Conservation (phyloP, 2,329 filamentous ascomycete species). For the Fusarium fujikuroi region DNA sequence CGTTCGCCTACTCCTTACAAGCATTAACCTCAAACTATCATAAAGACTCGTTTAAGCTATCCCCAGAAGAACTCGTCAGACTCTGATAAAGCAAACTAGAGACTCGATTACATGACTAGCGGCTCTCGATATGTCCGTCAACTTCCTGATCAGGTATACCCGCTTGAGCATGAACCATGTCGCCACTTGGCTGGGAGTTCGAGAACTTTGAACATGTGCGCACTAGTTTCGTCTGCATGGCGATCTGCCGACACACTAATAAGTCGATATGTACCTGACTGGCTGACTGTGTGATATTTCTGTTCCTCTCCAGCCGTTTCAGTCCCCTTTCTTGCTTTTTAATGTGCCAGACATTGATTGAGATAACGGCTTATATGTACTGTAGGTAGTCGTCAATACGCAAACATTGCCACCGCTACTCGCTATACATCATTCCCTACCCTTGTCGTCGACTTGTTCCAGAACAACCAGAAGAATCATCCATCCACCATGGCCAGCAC, state of each 20-base stretch:
- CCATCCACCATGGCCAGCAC: conserved; percentile 15
- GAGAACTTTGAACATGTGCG: conserved; percentile 11
- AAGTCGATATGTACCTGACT: conserved; percentile 2
- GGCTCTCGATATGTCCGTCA: conserved; percentile 24
- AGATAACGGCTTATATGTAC: conserved; percentile 1
- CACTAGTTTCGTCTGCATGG: conserved; percentile 23
- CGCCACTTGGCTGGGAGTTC: conserved; percentile 26
- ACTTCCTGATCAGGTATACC: conserved; percentile 33
- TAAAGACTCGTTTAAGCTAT: conserved; percentile 13
- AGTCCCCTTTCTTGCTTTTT: neutral
- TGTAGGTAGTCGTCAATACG: neutral
- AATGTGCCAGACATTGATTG: neutral
- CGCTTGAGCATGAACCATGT: conserved; percentile 23
- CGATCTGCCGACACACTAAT: conserved; percentile 27
- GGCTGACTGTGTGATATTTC: conserved; percentile 5
- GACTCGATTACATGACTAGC: conserved; percentile 27
- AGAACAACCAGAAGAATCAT: neutral
- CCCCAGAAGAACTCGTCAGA: conserved; percentile 19
- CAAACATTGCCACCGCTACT: neutral
- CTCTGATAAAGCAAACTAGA: conserved; percentile 12
- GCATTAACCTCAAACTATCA: conserved; percentile 8
- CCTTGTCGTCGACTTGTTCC: neutral
- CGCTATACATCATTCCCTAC: neutral
- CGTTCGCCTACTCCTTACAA: conserved; percentile 13
- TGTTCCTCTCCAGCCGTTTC: conserved; percentile 11